Evolutionary conservation across 495 filamentous ascomycete species (phyloP), one percentile per base, ranked within the genome.

Genomic region (Tuber indicum): DNA sequence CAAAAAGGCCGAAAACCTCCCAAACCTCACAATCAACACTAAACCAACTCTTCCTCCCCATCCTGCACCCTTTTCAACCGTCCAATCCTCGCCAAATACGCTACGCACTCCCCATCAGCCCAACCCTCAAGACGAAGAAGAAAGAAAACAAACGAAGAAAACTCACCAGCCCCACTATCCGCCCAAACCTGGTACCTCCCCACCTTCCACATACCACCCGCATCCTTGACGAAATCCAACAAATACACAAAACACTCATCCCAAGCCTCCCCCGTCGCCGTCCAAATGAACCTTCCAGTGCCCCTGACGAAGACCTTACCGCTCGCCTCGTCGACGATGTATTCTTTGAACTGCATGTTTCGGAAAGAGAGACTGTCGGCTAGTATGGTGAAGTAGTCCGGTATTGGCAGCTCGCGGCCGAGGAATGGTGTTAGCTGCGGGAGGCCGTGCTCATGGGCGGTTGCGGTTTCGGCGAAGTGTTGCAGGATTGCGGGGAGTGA

Each of bases 111-210:
- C 44, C 39, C 32, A 70, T 73, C 49, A 71, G 58, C 43, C 66
- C 19, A 69, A 44, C 2, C 74, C 26, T 36, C 66, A 16, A 41
- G 39, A 41, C 39, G 39, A 41, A 41, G 39, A 41, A 14, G 1
- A 0, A 19, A 41, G 8, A 0, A 26, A 21, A 47, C 0, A 62
- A 23, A 32, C 16, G 8, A 36, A 66, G 62, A 49, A 42, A 39
- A 72, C 78, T 74, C 58, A 80, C 78, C 43, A 72, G 89, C 89
- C 17, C 89, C 90, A 4, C 88, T 88, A 86, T 91, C 90, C 43
- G 88, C 90, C 90, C 90, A 91, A 49, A 91, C 85, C 76, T 87
- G 85, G 84, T 89, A 91, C 75, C 84, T 86, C 39, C 76, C 77
- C 17, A 91, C 84, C 80, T 86, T 88, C 39, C 81, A 78, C 26